Conservation (phyloP, 176 grass and related monocot genomes). For the maize (Zea mays) region DNA sequence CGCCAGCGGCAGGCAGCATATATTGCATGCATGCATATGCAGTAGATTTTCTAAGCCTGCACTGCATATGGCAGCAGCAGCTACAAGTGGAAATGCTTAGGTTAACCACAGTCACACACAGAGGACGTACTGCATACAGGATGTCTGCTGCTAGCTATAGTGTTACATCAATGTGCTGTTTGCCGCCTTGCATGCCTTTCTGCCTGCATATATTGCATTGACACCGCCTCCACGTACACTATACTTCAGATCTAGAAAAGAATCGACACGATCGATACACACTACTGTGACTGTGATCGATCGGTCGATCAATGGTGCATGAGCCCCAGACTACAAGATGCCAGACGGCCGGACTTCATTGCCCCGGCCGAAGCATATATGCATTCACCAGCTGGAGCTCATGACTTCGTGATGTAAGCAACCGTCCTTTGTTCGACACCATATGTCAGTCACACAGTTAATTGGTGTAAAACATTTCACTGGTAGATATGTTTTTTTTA, state of each 20-base stretch:
- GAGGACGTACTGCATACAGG: not conserved
- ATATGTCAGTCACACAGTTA: no score
- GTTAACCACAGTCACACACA: slow-evolving; percentile 40
- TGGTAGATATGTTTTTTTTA: no score
- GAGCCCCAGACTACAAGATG: slow-evolving; percentile 41
- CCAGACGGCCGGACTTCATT: slow-evolving; percentile 36
- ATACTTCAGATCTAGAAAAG: slow-evolving; percentile 22
- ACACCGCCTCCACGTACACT: slow-evolving; percentile 1
- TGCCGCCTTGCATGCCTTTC: not conserved
- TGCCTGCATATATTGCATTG: slow-evolving; percentile 7
- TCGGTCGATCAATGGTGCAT: slow-evolving; percentile 21
- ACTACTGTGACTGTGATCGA: no score
- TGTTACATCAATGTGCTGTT: slow-evolving; percentile 33
- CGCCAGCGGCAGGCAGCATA: slow-evolving; percentile 16
- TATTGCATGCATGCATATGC: slow-evolving; percentile 37
- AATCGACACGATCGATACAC: slow-evolving; percentile 15
- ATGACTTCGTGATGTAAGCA: not conserved
- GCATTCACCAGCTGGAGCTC: not conserved
- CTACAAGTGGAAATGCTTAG: slow-evolving; percentile 28
- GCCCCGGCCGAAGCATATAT: not conserved
- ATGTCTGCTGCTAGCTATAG: slow-evolving; percentile 34
- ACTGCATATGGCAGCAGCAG: slow-evolving; percentile 29
- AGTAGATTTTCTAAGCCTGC: slow-evolving; percentile 45
- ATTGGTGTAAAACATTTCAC: no score
- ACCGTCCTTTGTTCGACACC: no score